phyloP scores from a whole-genome alignment of 2,329 filamentous ascomycete species.

The Neofusicoccum sp. region DNA sequence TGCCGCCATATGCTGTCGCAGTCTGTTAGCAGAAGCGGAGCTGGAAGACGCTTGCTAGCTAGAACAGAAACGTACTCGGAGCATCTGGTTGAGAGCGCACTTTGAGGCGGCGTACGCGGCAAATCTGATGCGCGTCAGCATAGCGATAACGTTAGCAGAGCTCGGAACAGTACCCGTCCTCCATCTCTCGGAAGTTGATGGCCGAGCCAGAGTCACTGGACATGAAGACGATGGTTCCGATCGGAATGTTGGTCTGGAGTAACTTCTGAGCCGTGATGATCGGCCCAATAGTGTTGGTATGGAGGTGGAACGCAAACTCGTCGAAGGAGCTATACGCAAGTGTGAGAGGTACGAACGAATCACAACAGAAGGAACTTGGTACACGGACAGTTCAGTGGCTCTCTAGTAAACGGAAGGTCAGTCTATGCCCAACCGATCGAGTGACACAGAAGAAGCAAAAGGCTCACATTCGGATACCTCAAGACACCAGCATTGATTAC shows the following conservation, averaged over 20 bases:
- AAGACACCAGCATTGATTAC: constrained; percentile 59
- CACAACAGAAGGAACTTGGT: constrained; percentile 21
- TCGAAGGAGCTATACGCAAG: constrained; percentile 47
- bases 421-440: not conserved
- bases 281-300: constrained; percentile 59
- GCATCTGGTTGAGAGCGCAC: constrained; percentile 56
- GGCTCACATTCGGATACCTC: constrained; percentile 55
- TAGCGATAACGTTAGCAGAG: not conserved
- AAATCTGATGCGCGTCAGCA: constrained; percentile 36
- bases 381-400: constrained; percentile 50
- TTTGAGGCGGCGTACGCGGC: constrained; percentile 59
- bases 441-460: constrained; percentile 19
- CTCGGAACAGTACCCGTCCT: constrained; percentile 45
- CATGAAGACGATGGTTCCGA: constrained; percentile 56
- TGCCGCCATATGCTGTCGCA: constrained; percentile 50
- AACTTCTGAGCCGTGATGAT: constrained; percentile 56
- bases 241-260: constrained; percentile 46
- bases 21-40: not conserved
- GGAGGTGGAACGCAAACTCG: constrained; percentile 54
- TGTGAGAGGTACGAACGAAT: constrained; percentile 1
- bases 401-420: constrained; percentile 36
- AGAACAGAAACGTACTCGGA: constrained; percentile 34
- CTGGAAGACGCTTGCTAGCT: not conserved
- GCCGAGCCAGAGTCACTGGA: constrained; percentile 57
- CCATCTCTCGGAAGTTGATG: constrained; percentile 51